Conservation (phyloP, 441 rosid genomes). For the Viola pubescens region DNA sequence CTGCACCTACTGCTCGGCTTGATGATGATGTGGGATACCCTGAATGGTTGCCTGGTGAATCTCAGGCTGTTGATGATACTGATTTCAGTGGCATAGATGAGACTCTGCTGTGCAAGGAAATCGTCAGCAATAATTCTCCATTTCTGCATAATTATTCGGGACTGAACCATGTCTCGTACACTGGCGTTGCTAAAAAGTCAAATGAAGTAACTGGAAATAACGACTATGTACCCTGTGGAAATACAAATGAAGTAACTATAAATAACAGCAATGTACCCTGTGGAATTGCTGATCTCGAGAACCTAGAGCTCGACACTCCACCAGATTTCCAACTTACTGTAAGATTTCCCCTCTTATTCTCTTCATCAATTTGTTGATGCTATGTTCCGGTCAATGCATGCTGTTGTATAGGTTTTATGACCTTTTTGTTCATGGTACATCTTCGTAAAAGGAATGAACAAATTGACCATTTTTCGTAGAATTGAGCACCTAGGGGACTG, state of each 20-base stretch:
- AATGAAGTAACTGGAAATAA: constrained; percentile 22
- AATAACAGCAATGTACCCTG: constrained; percentile 8
- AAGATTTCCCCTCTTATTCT: constrained; percentile 24
- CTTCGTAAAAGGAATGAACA: too few relatives aligned
- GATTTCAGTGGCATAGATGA: constrained; percentile 34
- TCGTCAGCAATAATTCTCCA: constrained; percentile 28
- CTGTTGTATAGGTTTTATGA: too few relatives aligned
- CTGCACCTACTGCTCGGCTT: constrained; percentile 10
- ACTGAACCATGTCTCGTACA: constrained; percentile 16
- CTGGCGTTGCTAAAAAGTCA: background rate
- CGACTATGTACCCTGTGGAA: constrained; percentile 19
- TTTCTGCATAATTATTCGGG: constrained; percentile 21
- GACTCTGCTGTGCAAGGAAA: constrained; percentile 47
- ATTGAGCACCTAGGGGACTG: too few relatives aligned
- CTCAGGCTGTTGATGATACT: constrained; percentile 41
- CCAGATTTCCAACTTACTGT: constrained; percentile 62
- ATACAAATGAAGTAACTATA: constrained; percentile 20
- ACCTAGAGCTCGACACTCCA: constrained; percentile 61
- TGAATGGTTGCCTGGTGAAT: constrained; percentile 58
- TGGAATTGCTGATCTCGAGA: constrained; percentile 52
- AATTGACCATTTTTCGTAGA: too few relatives aligned
- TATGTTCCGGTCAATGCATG: too few relatives aligned
- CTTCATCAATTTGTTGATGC: background rate
- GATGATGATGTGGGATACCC: constrained; percentile 23
- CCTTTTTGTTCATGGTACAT: too few relatives aligned